Evolutionary conservation across 2,329 filamentous ascomycete genomes (phyloP), one percentile per base, ranked within the genome.

Genomic region (Penicillium sp.): DNA sequence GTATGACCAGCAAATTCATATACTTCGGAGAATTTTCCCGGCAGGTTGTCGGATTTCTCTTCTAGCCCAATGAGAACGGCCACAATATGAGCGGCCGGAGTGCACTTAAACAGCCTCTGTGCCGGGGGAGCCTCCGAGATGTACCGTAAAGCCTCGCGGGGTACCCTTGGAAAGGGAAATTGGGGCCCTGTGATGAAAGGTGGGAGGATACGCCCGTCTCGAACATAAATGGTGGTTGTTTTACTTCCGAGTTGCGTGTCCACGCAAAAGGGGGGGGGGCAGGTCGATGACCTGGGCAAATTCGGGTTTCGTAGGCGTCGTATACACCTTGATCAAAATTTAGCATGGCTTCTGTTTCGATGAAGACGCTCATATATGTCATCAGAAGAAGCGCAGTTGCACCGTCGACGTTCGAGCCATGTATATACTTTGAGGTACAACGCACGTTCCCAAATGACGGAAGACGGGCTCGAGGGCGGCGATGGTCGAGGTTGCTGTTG

Each of bases 181-280:
- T 61, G 63, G 13, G 63, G 59, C 2, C 55, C 57, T 5, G 62
- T 60, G 31, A 64, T 61, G 26, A 63, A 63, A 8, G 60, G 59
- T 11, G 62, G 61, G 18, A 64, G 59, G 24, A 64, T 4, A 64
- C 53, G 5, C 62, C 60, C 46, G 56, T 59, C 37, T 64, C 62
- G 11, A 64, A 63, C 46, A 50, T 59, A 40, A 64, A 61, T 2
- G 50, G 50, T 3, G 61, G 62, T 22, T 64, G 62, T 29, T 53
- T 47, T 13, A 57, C 62, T 32, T 61, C 55, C 3, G 50, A 26
- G 13, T 39, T 54, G 22, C 53, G 50, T 11, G 60, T 63, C 6
- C 48, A 50, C n/a, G 42, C 47, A 37, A 61, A 44, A 9, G 61
- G 54, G 4, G 35, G 29, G 8, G 57, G 48, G 35, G 62, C 62